Conservation (phyloP, 371 early-diverging fungal species). For the Gilbertella persicaria region DNA sequence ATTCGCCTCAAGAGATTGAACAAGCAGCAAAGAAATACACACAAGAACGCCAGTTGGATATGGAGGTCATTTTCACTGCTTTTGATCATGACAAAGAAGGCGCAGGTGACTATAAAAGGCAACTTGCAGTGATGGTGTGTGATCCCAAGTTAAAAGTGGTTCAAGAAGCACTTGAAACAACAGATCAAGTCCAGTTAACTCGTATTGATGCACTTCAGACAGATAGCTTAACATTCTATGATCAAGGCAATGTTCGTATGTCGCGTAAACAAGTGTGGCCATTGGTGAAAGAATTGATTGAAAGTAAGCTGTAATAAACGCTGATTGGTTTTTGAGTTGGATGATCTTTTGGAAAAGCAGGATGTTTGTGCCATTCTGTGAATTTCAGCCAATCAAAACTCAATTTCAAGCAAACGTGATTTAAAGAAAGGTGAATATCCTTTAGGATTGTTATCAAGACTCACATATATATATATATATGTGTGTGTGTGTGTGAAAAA, state of each 20-base stretch:
- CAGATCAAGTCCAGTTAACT: not conserved
- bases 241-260: slow-evolving; percentile 56
- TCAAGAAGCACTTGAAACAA: slow-evolving; percentile 29
- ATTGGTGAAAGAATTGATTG: slow-evolving; percentile 14
- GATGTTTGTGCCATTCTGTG: too few species aligned
- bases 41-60: slow-evolving; percentile 47
- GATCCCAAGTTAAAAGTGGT: slow-evolving; percentile 22
- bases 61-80: slow-evolving; percentile 62
- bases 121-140: slow-evolving; percentile 56
- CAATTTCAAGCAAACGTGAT: not conserved
- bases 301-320: not conserved
- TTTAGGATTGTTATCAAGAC: too few species aligned
- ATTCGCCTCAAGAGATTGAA: slow-evolving; percentile 21
- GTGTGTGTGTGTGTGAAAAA: too few species aligned
- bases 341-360: too few species aligned
- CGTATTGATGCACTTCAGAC: not conserved
- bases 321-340: too few species aligned
- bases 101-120: slow-evolving; percentile 58
- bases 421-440: not conserved
- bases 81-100: slow-evolving; percentile 44
- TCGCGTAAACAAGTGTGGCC: slow-evolving; percentile 79
- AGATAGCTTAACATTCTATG: slow-evolving; percentile 30
- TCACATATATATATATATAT: too few species aligned
- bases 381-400: not conserved
- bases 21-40: slow-evolving; percentile 35